These are phyloP conservation scores for Annulohypoxylon nitens DNA, from an alignment of 495 filamentous ascomycete genomes.

Conservation along the genomic window DNA sequence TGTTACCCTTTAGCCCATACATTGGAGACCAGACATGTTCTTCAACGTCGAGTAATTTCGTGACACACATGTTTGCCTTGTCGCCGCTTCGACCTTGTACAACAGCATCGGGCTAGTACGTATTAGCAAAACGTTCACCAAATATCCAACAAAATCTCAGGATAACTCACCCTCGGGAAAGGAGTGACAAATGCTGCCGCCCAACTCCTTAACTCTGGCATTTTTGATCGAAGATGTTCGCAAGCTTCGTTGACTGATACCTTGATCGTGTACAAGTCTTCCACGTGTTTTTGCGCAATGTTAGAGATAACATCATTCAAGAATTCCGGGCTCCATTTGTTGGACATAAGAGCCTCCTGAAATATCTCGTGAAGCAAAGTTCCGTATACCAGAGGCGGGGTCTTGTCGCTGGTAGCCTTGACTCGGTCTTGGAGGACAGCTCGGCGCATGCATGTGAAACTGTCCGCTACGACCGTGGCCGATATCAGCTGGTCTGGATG, in stretches of 20 bases:
- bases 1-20: conserved; percentile 97
- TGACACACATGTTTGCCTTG: conserved; percentile 82
- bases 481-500: conserved; percentile 97
- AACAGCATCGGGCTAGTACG: conserved; percentile 71
- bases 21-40: conserved; percentile 98
- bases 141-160: conserved; percentile 12
- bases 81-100: conserved; percentile 83
- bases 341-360: conserved; percentile 86
- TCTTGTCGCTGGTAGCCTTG: conserved; percentile 84
- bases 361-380: conserved; percentile 94
- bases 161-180: conserved; percentile 72
- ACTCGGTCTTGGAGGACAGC: conserved; percentile 94
- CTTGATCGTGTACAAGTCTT: conserved; percentile 86
- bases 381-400: conserved; percentile 84
- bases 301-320: conserved; percentile 72
- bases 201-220: conserved; percentile 83
- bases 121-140: conserved; percentile 33
- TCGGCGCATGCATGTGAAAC: conserved; percentile 87
- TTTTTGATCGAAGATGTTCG: conserved; percentile 81
- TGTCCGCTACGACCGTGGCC: conserved; percentile 92
- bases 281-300: conserved; percentile 77
- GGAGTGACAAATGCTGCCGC: conserved; percentile 81
- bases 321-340: conserved; percentile 80
- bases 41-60: conserved; percentile 94
- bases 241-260: conserved; percentile 77